Base-by-base conservation (phyloP, 371 early-diverging fungal species). In the Mortierella sp. region DNA sequence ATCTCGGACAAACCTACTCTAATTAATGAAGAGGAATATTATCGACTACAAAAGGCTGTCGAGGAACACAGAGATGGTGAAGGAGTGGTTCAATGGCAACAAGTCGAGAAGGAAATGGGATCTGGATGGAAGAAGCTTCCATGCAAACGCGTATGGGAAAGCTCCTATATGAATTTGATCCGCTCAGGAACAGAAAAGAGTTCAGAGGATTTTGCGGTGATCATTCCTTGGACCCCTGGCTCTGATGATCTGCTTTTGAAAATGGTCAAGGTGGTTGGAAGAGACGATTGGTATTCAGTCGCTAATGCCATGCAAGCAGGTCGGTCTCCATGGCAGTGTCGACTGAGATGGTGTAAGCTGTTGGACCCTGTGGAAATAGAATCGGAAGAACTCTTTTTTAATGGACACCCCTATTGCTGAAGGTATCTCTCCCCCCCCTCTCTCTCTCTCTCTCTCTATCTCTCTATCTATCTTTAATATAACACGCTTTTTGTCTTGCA, bases 71-170 rank as follows among this genome's bases (percentile, higher is more conserved):
- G 57, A 1, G 51, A 26, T 21, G 47, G 5, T 7, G 57, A 3
- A 37, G 37, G 37, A 37, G 37, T 37, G 37, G 37, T 37, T 3
- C 63, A 60, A 18, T 76, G 77, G 77, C 46, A 16, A 1, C 65
- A 65, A 44, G 56, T 77, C 26, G 72, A 52, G 25, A 44, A 28
- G 26, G 25, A 7, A 16, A 65, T 77, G 72, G 61, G 57, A 1
- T 18, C 60, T 0, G 63, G 72, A 7, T 77, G 72, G 72, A 77
- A 64, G 43, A 63, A 25, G 56, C 30, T 65, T 19, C 68, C 69
- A 25, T 72, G 77, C 50, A 64, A 62, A 37, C 77, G 66, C 2
- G 72, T 77, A 4, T 77, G 72, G 77, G 72, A 77, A 45, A 72
- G 66, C 52, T 68, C 77, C 11, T 69, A 61, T 51, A 44, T 55